Evolutionary conservation across 2,329 filamentous ascomycete species (phyloP).

Genomic region (Xylariaceae sp.): DNA sequence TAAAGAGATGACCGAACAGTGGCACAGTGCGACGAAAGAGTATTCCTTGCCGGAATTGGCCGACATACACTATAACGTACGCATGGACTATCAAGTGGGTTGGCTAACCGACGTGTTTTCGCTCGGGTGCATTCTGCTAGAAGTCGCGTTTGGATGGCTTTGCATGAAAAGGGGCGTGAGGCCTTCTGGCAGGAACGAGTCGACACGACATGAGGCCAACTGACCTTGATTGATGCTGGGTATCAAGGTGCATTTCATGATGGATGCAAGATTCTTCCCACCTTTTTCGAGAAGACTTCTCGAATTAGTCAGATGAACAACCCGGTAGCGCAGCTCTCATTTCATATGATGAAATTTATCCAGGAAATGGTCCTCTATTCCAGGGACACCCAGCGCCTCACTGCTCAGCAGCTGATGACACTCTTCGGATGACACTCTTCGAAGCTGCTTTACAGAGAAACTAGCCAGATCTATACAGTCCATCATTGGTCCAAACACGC

Average conservation of each 20-base stretch:
- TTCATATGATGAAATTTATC: conserved; percentile 5
- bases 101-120: background rate
- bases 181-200: background rate
- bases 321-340: background rate
- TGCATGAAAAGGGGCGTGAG: background rate
- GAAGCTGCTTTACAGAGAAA: background rate
- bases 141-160: background rate
- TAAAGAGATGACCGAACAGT: background rate
- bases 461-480: background rate
- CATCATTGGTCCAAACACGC: background rate
- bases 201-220: background rate
- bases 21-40: background rate
- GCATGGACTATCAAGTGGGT: background rate
- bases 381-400: conserved; percentile 2
- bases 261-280: background rate
- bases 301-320: background rate
- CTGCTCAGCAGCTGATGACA: conserved; percentile 2
- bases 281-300: background rate
- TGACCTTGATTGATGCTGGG: background rate
- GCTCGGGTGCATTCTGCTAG: background rate
- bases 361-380: background rate
- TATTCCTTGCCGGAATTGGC: background rate
- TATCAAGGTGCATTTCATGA: conserved; percentile 2
- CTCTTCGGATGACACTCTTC: background rate
- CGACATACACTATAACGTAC: background rate